Conservation (phyloP, 805 yeast genomes). For the Nakazawaea ambrosiae region DNA sequence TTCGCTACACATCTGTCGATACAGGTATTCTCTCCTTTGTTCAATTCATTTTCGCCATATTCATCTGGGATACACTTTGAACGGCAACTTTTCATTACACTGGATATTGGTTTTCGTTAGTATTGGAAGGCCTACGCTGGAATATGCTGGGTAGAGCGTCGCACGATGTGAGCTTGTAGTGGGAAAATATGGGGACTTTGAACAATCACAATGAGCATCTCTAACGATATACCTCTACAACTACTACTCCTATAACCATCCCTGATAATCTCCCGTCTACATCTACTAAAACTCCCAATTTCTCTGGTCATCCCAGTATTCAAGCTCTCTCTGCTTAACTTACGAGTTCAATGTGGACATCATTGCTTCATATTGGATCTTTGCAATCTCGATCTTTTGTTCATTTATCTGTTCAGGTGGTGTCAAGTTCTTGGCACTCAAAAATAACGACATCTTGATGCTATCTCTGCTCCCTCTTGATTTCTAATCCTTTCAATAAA, state of each 20-base stretch:
- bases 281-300: no score
- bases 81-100: slow-evolving; percentile 56
- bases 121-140: no score
- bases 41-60: slow-evolving; percentile 78
- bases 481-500: neutral
- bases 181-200: no score
- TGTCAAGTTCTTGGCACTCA: slow-evolving; percentile 35
- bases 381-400: slow-evolving; percentile 55
- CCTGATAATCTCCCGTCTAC: no score
- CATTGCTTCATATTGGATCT: slow-evolving; percentile 63
- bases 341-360: slow-evolving; percentile 41
- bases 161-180: no score
- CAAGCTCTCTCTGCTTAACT: slow-evolving; percentile 11
- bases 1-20: slow-evolving; percentile 82
- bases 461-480: neutral
- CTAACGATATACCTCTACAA: no score
- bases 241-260: no score
- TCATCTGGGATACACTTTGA: slow-evolving; percentile 79
- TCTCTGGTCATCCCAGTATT: no score
- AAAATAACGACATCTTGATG: slow-evolving; percentile 52
- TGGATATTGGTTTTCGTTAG: slow-evolving; percentile 16
- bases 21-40: slow-evolving; percentile 79
- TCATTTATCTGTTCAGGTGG: slow-evolving; percentile 49
- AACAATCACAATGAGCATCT: no score
- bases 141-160: no score